phyloP scores from a whole-genome alignment of 805 yeast species.

The Brettanomyces bruxellensis region DNA sequence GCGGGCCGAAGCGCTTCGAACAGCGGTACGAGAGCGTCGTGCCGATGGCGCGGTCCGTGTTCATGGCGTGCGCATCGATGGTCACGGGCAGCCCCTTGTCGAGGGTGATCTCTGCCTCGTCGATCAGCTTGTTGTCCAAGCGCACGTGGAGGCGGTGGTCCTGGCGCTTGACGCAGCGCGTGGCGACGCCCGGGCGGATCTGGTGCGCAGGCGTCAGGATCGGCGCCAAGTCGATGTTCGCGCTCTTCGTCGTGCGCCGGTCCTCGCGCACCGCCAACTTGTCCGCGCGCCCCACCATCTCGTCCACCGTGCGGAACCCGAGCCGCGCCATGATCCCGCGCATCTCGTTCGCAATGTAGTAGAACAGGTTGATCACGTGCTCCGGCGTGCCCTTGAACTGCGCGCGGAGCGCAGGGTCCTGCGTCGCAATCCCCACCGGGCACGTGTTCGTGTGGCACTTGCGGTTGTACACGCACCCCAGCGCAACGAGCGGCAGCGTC shows the following conservation, averaged over 20 bases:
- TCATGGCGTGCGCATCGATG: conserved; percentile 85
- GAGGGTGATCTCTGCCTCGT: conserved; percentile 90
- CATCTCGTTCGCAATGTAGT: conserved; percentile 86
- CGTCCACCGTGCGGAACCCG: conserved; percentile 92
- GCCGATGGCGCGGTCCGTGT: conserved; percentile 95
- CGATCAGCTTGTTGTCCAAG: conserved; percentile 90
- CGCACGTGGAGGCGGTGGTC: conserved; percentile 91
- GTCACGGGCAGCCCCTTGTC: conserved; percentile 95
- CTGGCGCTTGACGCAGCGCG: conserved; percentile 84
- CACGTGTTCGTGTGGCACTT: conserved; percentile 91
- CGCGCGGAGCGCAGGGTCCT: conserved; percentile 86
- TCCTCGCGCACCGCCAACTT: conserved; percentile 79
- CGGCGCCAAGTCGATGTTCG: conserved; percentile 85
- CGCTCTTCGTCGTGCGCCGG: conserved; percentile 79
- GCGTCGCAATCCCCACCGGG: conserved; percentile 98
- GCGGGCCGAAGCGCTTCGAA: conserved; percentile 87
- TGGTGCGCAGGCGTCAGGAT: conserved; percentile 94
- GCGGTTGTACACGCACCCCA: conserved; percentile 97
- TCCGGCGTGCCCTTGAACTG: conserved; percentile 97
- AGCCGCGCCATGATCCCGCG: conserved; percentile 88
- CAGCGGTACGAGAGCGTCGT: conserved; percentile 90
- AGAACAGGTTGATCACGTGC: conserved; percentile 96
- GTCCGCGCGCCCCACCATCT: conserved; percentile 98
- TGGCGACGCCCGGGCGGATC: conserved; percentile 94
- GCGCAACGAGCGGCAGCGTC: conserved; percentile 90